Evolutionary conservation across 371 early-diverging fungal genomes (phyloP).

Genomic region (Dentiscutata heterogama): DNA sequence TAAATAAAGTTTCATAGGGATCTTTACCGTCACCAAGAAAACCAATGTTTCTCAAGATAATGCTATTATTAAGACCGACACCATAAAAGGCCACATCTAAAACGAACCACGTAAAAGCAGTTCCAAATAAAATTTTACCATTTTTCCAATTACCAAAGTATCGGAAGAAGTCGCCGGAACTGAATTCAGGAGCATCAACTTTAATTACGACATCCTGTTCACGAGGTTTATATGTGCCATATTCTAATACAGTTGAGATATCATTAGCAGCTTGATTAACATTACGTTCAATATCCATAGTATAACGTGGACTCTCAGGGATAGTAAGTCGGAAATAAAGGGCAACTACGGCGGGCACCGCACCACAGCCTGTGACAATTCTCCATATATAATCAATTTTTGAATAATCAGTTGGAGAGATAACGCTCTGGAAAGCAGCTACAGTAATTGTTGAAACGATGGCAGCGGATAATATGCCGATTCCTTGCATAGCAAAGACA

Average conservation of each 20-base stretch:
- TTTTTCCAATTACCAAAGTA: conserved; percentile 86
- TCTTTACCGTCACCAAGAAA: conserved; percentile 49
- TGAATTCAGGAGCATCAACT: conserved; percentile 56
- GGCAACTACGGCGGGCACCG: conserved; percentile 81
- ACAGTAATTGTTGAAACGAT: conserved; percentile 76
- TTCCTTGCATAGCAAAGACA: conserved; percentile 93
- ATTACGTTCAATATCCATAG: conserved; percentile 79
- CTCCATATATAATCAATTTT: conserved; percentile 92
- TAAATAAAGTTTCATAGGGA: conserved; percentile 55
- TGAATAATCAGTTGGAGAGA: conserved; percentile 52
- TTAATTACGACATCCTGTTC: conserved; percentile 50
- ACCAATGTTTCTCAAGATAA: conserved; percentile 67
- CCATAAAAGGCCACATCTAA: conserved; percentile 93
- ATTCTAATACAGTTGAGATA: conserved; percentile 40
- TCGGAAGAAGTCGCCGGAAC: conserved; percentile 65
- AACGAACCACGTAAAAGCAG: conserved; percentile 84
- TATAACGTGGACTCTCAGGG: conserved; percentile 92
- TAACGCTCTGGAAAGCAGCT: conserved; percentile 71
- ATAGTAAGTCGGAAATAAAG: conserved; percentile 92
- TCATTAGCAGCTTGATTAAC: conserved; percentile 71
- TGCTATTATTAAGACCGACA: conserved; percentile 82
- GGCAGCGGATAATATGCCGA: conserved; percentile 86
- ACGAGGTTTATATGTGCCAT: conserved; percentile 47
- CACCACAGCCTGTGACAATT: conserved; percentile 80
- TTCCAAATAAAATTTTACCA: conserved; percentile 80